Conservation (phyloP, 352 stramenopile genomes). For the Peronospora tabacina region DNA sequence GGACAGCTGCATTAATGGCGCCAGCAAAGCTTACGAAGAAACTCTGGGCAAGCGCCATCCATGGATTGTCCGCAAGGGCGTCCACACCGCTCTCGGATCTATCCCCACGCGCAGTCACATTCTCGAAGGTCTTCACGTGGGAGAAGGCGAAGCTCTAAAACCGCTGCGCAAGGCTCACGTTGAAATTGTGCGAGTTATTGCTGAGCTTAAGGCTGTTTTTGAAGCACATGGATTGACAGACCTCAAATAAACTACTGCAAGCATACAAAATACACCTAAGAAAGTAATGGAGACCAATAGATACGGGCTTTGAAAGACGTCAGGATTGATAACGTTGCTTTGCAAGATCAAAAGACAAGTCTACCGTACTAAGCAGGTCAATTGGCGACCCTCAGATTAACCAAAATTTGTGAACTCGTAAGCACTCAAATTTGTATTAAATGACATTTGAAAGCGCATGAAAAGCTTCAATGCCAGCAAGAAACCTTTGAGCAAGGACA, state of each 20-base stretch:
- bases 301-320: too few species aligned
- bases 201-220: constrained; percentile 44
- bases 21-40: constrained; percentile 76
- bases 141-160: constrained; percentile 33
- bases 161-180: constrained; percentile 37
- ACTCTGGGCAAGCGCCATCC: constrained; percentile 72
- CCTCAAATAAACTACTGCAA: constrained; percentile 52
- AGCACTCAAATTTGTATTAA: too few species aligned
- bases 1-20: constrained; percentile 54
- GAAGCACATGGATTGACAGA: constrained; percentile 61
- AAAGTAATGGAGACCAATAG: constrained; percentile 1
- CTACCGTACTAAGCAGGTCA: too few species aligned
- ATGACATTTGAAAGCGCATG: too few species aligned
- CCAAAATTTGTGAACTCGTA: too few species aligned
- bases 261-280: constrained; percentile 19
- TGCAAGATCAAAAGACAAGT: too few species aligned
- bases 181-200: constrained; percentile 42
- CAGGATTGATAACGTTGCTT: too few species aligned
- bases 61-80: constrained; percentile 80
- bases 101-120: constrained; percentile 56
- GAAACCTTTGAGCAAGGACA: too few species aligned
- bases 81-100: constrained; percentile 61
- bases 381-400: too few species aligned
- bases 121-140: constrained; percentile 39
- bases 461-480: too few species aligned